These are phyloP conservation scores for Tuber indicum DNA, from an alignment of 495 filamentous ascomycete genomes.

Conservation along the genomic window DNA sequence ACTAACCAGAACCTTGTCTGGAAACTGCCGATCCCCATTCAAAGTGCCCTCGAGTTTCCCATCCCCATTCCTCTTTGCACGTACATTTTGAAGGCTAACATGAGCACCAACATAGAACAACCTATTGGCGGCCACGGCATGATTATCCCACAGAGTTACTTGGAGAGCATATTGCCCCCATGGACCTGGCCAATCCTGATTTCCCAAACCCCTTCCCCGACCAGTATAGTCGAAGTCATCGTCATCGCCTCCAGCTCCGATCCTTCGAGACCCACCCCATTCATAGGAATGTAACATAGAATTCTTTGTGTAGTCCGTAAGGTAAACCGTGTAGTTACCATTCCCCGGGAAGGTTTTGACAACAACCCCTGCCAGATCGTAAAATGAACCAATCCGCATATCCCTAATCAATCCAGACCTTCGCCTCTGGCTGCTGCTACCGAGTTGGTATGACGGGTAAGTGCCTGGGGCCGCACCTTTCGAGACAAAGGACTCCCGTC, in stretches of 20 bases:
- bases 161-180: conserved; percentile 67
- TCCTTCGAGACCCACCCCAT: conserved; percentile 41
- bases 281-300: conserved; percentile 53
- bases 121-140: conserved; percentile 54
- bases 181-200: conserved; percentile 64
- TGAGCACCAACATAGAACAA: conserved; percentile 55
- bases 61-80: conserved; percentile 54
- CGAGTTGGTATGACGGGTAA: neutral
- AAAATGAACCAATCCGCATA: conserved; percentile 52
- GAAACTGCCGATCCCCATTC: conserved; percentile 54
- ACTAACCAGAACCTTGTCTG: conserved; percentile 52
- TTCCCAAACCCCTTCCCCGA: conserved; percentile 7
- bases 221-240: conserved; percentile 25
- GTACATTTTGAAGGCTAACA: conserved; percentile 64
- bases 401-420: conserved; percentile 65
- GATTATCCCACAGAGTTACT: conserved; percentile 63
- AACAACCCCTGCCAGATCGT: conserved; percentile 70
- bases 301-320: conserved; percentile 74
- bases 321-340: conserved; percentile 56
- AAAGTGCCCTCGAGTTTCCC: conserved; percentile 65
- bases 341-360: conserved; percentile 55
- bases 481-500: neutral
- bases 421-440: conserved; percentile 1
- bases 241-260: conserved; percentile 27
- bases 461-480: neutral